Base-by-base conservation (phyloP, 495 filamentous ascomycete species). In the Letharia lupina region DNA sequence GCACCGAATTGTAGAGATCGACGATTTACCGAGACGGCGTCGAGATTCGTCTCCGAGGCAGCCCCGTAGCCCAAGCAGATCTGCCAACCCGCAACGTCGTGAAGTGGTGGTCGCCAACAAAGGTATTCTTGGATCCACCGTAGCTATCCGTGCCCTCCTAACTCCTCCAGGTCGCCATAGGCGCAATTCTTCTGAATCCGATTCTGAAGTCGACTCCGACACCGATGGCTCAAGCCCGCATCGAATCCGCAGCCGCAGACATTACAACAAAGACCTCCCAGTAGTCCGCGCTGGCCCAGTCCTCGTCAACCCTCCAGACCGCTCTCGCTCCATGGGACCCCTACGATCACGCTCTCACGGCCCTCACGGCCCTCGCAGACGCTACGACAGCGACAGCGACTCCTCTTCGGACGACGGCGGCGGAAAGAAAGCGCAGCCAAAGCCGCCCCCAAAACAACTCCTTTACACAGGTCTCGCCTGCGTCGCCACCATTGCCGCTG, bases 401-500 rank as follows among this genome's bases (percentile, higher is more conserved):
- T 48, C 35, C 2, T 62, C 56, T 16, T 48, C 28, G 45, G 42
- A 35, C 10, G 61, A 62, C 48, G 44, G 39, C 42, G 56, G 64
- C 28, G 42, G 13, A 9, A 37, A 31, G 13, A 37, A 60, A 40
- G 6, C 64, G 44, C 54, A 54, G 52, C 23, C 54, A 10, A 68
- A 70, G 40, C n/a, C 58, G 23, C 52, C 65, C 13, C 67, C 67
- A 10, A 64, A 65, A 33, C 67, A 65, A 40, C 50, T 71, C 15
- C 68, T 71, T 40, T 48, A 45, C 11, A 61, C 62, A 33, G 64
- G 68, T 37, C 50, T 71, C 57, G 70, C 70, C 20, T 65, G 65
- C 41, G 39, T 71, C 45, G 70, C 70, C 11, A 68, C 65, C 37
- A 15, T 71, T 20, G 65, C 65, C 12, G 70, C 70, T 7, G 62